Base-by-base conservation (phyloP, 2,329 filamentous ascomycete species). In the Immersiporthe knoxdaviesiana region DNA sequence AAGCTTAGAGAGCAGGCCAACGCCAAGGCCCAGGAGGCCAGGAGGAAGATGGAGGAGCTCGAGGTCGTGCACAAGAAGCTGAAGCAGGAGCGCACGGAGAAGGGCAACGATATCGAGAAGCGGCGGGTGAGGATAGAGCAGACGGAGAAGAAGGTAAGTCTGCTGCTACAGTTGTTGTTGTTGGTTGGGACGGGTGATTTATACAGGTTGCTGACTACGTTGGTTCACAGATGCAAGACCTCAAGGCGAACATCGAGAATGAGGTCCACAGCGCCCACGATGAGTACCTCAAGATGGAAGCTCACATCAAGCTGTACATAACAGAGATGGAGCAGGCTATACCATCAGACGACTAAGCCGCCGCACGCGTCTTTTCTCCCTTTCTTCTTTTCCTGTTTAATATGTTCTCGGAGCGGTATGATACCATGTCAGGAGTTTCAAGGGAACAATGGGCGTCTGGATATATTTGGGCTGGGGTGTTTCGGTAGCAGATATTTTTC, bases 311-410 rank as follows among this genome's bases (percentile, higher is more conserved):
- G 81, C 85, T 98, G 72, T 99, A 99, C 83, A 97, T 99, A 77
- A 97, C 92, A 5, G 96, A 99, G 85, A 97, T 99, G 94, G 96
- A 98, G 81, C 94, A 97, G 81, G 91, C 90, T 68, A 88, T 96
- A 74, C 83, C 74, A 77, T 66, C 62, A 4, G 21, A 54, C 21
- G 70, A 69, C 24, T 63, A 59, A 68, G 61, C 27, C 6, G 21
- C 27, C 16, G 27, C n/a, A 5, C 24, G 39, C 14, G 1, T 10
- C 7, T 18, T 8, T 37, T 60, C 35, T 50, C 61, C 63, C 63
- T 66, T 21, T 70, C 67, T 68, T 27, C 11, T 39, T 58, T 72
- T 63, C 72, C 77, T 74, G 71, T 71, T 76, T 59, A 78, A 72
- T 75, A 12, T 37, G 73, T 73, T 70, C 68, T 65, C 62, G 60